Evolutionary conservation across 2,329 filamentous ascomycete species (phyloP).

Genomic region (Curvularia spicifera): DNA sequence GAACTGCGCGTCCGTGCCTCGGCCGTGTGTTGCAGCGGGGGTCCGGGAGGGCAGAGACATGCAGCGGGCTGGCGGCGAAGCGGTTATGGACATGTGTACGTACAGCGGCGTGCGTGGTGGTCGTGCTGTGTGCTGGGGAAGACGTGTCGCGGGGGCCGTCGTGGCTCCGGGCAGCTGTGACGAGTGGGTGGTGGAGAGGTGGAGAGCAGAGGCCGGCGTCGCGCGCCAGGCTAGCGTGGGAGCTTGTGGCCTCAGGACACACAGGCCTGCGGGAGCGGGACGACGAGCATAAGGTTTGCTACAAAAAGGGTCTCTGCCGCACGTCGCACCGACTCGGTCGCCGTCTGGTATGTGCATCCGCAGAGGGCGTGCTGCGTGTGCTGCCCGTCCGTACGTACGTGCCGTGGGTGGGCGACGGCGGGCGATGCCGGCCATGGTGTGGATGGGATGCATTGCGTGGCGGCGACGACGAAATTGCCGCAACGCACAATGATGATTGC

Average conservation of each 20-base stretch:
- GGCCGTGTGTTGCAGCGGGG: slow-evolving; percentile 38
- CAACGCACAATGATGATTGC: slow-evolving; percentile 32
- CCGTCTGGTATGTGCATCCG: no score
- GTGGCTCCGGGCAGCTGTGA: slow-evolving; percentile 28
- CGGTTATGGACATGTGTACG: slow-evolving; percentile 18
- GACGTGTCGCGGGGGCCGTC: slow-evolving; percentile 6
- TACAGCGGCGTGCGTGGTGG: slow-evolving; percentile 10
- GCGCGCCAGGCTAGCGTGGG: slow-evolving; percentile 35
- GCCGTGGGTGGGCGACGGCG: background rate
- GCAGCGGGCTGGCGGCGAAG: slow-evolving; percentile 26
- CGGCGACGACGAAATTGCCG: slow-evolving; percentile 17
- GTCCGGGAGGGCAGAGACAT: slow-evolving; percentile 31
- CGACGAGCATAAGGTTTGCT: slow-evolving; percentile 49
- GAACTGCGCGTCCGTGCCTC: slow-evolving; percentile 26
- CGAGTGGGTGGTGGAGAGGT: slow-evolving; percentile 23
- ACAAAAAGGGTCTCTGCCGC: slow-evolving; percentile 38
- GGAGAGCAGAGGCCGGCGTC: slow-evolving; percentile 18
- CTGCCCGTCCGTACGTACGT: no score
- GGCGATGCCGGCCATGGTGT: background rate
- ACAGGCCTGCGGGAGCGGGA: slow-evolving; percentile 47
- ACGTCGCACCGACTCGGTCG: slow-evolving; percentile 26
- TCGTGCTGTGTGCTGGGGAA: slow-evolving; percentile 12
- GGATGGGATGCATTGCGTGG: background rate
- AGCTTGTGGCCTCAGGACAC: slow-evolving; percentile 28
- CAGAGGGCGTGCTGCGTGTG: background rate